Conservation (phyloP, 495 filamentous ascomycete species). For the Podospora australis region DNA sequence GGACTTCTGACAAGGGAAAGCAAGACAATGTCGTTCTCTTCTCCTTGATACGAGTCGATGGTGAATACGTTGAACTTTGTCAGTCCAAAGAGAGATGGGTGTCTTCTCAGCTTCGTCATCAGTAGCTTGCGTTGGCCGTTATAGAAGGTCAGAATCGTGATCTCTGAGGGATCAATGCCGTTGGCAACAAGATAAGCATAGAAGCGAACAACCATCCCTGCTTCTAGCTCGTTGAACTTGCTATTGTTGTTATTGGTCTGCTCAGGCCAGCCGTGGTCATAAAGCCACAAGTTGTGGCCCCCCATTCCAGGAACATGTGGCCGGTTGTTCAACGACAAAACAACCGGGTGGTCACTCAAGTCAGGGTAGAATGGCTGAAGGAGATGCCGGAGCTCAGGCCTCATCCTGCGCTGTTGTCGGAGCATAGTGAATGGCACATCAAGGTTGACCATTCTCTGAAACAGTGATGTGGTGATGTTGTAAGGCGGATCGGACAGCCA, state of each 20-base stretch:
- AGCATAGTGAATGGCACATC: conserved; percentile 56
- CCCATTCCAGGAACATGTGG: conserved; percentile 76
- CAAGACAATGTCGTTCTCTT: conserved; percentile 83
- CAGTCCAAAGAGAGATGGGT: conserved; percentile 41
- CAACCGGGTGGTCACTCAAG: conserved; percentile 63
- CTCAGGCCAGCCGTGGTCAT: conserved; percentile 66
- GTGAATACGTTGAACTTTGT: conserved; percentile 63
- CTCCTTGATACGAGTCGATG: conserved; percentile 90
- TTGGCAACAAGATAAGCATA: conserved; percentile 67
- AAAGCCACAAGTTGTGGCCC: conserved; percentile 58
- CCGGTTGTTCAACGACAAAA: conserved; percentile 41
- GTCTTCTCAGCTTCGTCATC: conserved; percentile 42
- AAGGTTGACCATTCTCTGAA: conserved; percentile 64
- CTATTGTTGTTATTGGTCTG: conserved; percentile 58
- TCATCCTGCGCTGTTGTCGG: conserved; percentile 65
- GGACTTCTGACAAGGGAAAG: conserved; percentile 76
- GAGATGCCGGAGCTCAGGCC: conserved; percentile 57
- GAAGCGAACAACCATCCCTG: conserved; percentile 69
- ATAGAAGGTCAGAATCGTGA: conserved; percentile 90
- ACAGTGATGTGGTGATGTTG: conserved; percentile 42
- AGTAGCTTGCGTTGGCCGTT: conserved; percentile 73
- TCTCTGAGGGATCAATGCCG: conserved; percentile 49
- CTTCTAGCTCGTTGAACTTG: conserved; percentile 66
- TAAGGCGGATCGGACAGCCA: conserved; percentile 69
- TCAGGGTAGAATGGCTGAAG: conserved; percentile 59